These are phyloP conservation scores for Chamaecrista fasciculata DNA, from an alignment of 306 rosid genomes.

Conservation along the genomic window DNA sequence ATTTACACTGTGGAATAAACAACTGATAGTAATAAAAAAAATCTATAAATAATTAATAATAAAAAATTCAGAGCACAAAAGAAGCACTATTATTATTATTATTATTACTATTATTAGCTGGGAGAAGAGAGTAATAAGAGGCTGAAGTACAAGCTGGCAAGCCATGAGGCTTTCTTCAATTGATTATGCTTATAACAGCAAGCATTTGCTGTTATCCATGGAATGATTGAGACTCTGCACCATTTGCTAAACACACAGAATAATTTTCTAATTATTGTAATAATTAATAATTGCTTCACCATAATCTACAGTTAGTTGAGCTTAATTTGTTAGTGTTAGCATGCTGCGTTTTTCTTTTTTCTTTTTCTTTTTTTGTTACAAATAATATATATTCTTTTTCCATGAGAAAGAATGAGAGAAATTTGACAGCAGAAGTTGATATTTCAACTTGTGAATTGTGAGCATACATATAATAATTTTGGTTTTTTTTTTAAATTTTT, in stretches of 20 bases:
- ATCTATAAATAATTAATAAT: too few relatives aligned
- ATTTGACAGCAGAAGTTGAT: too few relatives aligned
- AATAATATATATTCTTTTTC: too few relatives aligned
- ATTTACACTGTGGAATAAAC: not conserved
- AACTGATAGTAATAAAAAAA: not conserved
- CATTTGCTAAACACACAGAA: not conserved
- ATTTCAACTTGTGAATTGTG: too few relatives aligned
- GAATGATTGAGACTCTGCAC: conserved; percentile 24
- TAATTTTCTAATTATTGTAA: conserved; percentile 1
- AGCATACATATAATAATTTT: too few relatives aligned
- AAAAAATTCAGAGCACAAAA: not conserved
- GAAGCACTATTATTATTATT: not conserved
- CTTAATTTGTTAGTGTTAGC: not conserved
- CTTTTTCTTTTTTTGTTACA: not conserved
- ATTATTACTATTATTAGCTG: not conserved
- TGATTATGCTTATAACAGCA: not conserved
- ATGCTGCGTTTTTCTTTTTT: not conserved
- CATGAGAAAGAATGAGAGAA: too few relatives aligned
- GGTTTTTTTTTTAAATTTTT: too few relatives aligned
- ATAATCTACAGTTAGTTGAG: too few relatives aligned
- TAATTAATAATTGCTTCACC: not conserved
- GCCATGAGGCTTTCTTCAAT: not conserved
- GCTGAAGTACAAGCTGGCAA: conserved; percentile 3
- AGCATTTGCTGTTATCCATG: conserved; percentile 32
- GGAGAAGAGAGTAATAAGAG: not conserved